phyloP scores from a whole-genome alignment of 2,329 filamentous ascomycete genomes.

The Botryotinia convoluta region DNA sequence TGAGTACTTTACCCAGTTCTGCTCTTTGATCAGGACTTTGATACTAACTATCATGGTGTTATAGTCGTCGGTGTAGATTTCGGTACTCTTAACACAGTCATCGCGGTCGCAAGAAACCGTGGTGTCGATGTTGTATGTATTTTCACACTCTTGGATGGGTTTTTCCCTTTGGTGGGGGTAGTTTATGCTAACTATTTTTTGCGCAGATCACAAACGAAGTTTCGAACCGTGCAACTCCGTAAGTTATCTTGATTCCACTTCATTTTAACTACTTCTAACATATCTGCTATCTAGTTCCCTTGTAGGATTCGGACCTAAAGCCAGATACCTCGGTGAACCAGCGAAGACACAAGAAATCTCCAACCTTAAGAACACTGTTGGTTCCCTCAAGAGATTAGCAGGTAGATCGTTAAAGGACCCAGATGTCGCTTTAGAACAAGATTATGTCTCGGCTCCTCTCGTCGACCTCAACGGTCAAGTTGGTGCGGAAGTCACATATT shows the following conservation, averaged over 20 bases:
- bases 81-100: conserved; percentile 93
- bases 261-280: conserved; percentile 2
- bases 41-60: neutral
- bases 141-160: neutral
- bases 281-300: conserved; percentile 61
- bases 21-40: neutral
- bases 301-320: conserved; percentile 92
- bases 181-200: conserved; percentile 33
- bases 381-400: conserved; percentile 85
- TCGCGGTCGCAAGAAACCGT: conserved; percentile 96
- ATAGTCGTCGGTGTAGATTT: conserved; percentile 60
- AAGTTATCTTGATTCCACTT: conserved; percentile 50
- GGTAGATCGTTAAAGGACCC: conserved; percentile 85
- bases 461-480: conserved; percentile 92
- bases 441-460: conserved; percentile 81
- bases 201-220: conserved; percentile 95
- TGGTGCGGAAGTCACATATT: conserved; percentile 88
- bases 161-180: conserved; percentile 21
- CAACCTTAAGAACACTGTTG: conserved; percentile 98
- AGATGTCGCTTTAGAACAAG: conserved; percentile 88
- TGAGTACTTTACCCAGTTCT: neutral
- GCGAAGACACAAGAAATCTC: conserved; percentile 99
- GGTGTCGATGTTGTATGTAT: conserved; percentile 95
- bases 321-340: conserved; percentile 88
- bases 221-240: conserved; percentile 97